A percentile compares a stretch with the other conserved stretches of the same genome.
Evolutionary conservation across 768 basidiomycete species (phyloP).

Genomic region (Crassisporium funariophilum): DNA sequence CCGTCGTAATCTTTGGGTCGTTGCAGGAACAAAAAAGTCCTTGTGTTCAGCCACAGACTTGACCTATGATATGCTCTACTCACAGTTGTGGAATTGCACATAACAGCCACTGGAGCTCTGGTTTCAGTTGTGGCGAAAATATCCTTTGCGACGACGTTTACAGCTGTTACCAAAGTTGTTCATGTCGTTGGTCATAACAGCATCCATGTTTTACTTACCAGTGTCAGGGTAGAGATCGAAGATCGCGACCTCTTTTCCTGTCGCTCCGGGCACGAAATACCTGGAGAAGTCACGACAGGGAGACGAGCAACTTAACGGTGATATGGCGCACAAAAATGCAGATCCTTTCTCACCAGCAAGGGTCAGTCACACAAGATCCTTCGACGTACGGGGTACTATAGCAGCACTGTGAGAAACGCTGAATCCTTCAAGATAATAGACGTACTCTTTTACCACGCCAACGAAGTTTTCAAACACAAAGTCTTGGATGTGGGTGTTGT

Average conservation of each 20-base stretch:
- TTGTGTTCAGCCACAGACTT: background rate
- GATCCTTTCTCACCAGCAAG: constrained; percentile 56
- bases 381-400: constrained; percentile 50
- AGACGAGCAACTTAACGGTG: no score
- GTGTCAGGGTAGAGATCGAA: constrained; percentile 61
- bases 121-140: constrained; percentile 50
- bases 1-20: constrained; percentile 17
- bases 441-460: constrained; percentile 53
- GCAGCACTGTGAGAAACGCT: background rate
- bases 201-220: constrained; percentile 39
- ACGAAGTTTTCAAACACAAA: constrained; percentile 57
- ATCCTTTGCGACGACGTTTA: constrained; percentile 51
- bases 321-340: no score
- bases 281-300: no score
- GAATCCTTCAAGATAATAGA: background rate
- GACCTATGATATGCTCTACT: constrained; percentile 19
- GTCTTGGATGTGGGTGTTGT: constrained; percentile 58
- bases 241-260: constrained; percentile 60
- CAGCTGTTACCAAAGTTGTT: no score
- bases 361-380: constrained; percentile 59
- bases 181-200: no score
- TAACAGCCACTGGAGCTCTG: constrained; percentile 43
- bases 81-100: constrained; percentile 58
- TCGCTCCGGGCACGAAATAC: constrained; percentile 53
- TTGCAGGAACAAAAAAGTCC: background rate